Evolutionary conservation across 495 filamentous ascomycete species (phyloP).

Genomic region (Aspergillus avenaceus): DNA sequence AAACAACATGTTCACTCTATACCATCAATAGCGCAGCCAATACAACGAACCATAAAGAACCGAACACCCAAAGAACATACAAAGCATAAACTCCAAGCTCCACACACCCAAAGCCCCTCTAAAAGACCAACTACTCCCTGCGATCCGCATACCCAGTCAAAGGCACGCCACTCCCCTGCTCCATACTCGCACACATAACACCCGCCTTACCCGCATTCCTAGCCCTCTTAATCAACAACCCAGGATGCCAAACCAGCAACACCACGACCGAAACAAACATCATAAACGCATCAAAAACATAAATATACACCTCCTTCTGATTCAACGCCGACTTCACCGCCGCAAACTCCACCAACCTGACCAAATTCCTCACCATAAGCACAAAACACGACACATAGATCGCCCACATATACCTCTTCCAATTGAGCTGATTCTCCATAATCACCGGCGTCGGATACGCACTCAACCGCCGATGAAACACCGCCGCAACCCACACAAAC

Average conservation of each 20-base stretch:
- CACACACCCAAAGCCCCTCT: too few species aligned
- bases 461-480: slow-evolving; percentile 20
- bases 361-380: slow-evolving; percentile 38
- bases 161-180: slow-evolving; percentile 12
- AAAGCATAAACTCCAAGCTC: too few species aligned
- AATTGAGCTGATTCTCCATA: slow-evolving; percentile 12
- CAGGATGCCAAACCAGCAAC: slow-evolving; percentile 30
- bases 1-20: too few species aligned
- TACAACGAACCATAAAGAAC: too few species aligned
- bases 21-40: too few species aligned
- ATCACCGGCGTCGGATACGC: slow-evolving; percentile 9
- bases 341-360: slow-evolving; percentile 41
- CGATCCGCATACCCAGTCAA: slow-evolving; percentile 19
- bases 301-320: slow-evolving; percentile 33
- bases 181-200: not conserved
- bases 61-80: too few species aligned
- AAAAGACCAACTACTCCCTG: too few species aligned
- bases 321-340: slow-evolving; percentile 18
- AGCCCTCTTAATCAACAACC: slow-evolving; percentile 25
- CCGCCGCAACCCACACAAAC: slow-evolving; percentile 23
- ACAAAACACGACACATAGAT: slow-evolving; percentile 35
- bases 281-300: slow-evolving; percentile 35
- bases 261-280: slow-evolving; percentile 26
- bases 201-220: slow-evolving; percentile 1
- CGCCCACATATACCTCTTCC: slow-evolving; percentile 32